A percentile compares a stretch with the other conserved stretches of the same genome.
Evolutionary conservation across 2,329 filamentous ascomycete genomes (phyloP).

Genomic region (Fonsecaea nubica): DNA sequence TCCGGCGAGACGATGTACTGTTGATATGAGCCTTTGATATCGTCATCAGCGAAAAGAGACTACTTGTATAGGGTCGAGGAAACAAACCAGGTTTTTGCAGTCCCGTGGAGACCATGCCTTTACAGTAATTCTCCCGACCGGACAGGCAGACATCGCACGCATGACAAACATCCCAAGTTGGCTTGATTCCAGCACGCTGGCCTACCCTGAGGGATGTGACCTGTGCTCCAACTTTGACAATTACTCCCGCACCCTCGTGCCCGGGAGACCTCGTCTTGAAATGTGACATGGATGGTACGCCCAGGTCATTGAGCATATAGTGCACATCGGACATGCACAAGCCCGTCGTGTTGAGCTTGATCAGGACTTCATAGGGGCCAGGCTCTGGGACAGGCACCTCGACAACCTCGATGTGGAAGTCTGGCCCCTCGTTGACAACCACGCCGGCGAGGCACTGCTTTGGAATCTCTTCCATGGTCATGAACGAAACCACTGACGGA

Average conservation of each 20-base stretch:
- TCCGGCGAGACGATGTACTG: constrained; percentile 65
- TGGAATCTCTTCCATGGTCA: constrained; percentile 31
- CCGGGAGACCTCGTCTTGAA: constrained; percentile 56
- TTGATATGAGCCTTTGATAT: constrained; percentile 58
- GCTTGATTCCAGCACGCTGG: constrained; percentile 61
- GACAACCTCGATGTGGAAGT: constrained; percentile 37
- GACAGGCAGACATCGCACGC: constrained; percentile 59
- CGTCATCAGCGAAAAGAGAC: not conserved
- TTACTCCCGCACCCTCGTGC: constrained; percentile 64
- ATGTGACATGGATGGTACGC: constrained; percentile 52
- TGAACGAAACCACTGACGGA: not conserved
- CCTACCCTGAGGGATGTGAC: constrained; percentile 62
- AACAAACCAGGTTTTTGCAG: constrained; percentile 43
- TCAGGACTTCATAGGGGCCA: constrained; percentile 62
- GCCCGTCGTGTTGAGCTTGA: constrained; percentile 65
- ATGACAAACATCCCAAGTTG: constrained; percentile 59
- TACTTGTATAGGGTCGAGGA: not conserved
- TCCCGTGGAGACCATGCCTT: constrained; percentile 53
- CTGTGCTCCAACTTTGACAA: constrained; percentile 62
- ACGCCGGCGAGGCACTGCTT: constrained; percentile 36
- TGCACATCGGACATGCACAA: constrained; percentile 65
- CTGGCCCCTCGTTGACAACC: constrained; percentile 37
- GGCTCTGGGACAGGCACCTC: constrained; percentile 39
- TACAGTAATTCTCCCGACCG: constrained; percentile 62
- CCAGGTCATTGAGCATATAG: constrained; percentile 63